Evolutionary conservation across 192 early-diverging fungal species (phyloP).

Genomic region (Rhizoclosmatium globosum): DNA sequence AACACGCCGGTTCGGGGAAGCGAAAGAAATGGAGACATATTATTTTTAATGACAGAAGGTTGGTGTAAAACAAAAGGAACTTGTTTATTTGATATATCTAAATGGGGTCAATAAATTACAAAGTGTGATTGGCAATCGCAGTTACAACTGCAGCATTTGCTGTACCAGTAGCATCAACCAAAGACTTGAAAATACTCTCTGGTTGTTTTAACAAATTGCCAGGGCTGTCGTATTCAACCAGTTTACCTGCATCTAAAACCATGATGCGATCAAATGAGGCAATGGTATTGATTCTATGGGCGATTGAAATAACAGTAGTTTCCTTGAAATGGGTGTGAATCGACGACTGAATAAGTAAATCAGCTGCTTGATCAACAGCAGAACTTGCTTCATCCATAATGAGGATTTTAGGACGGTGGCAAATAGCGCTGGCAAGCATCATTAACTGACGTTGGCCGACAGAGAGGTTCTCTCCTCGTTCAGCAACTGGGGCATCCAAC

Average conservation of each 20-base stretch:
- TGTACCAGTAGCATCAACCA: slow-evolving; percentile 74
- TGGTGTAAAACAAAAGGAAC: too few relatives aligned
- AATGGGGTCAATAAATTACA: too few relatives aligned
- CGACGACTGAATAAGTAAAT: slow-evolving; percentile 72
- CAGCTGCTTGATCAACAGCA: slow-evolving; percentile 72
- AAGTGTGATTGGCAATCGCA: slow-evolving; percentile 39
- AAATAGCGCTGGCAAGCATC: slow-evolving; percentile 57
- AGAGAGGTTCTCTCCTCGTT: slow-evolving; percentile 55
- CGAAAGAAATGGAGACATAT: too few relatives aligned
- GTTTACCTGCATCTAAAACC: slow-evolving; percentile 75
- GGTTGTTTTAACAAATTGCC: slow-evolving; percentile 46
- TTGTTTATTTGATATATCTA: too few relatives aligned
- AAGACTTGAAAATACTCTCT: slow-evolving; percentile 53
- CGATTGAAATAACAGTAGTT: slow-evolving; percentile 78
- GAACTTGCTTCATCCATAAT: slow-evolving; percentile 61
- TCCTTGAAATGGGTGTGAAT: slow-evolving; percentile 52
- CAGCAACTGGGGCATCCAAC: slow-evolving; percentile 49
- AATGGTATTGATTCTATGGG: slow-evolving; percentile 85
- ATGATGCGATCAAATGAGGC: slow-evolving; percentile 85
- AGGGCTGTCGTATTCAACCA: slow-evolving; percentile 83
- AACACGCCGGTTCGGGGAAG: too few relatives aligned
- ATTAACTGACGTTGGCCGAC: slow-evolving; percentile 61
- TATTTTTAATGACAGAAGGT: too few relatives aligned
- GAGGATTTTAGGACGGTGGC: slow-evolving; percentile 50
- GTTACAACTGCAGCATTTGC: slow-evolving; percentile 36